Base-by-base conservation (phyloP, 768 basidiomycete species). In the Serendipita sp. region DNA sequence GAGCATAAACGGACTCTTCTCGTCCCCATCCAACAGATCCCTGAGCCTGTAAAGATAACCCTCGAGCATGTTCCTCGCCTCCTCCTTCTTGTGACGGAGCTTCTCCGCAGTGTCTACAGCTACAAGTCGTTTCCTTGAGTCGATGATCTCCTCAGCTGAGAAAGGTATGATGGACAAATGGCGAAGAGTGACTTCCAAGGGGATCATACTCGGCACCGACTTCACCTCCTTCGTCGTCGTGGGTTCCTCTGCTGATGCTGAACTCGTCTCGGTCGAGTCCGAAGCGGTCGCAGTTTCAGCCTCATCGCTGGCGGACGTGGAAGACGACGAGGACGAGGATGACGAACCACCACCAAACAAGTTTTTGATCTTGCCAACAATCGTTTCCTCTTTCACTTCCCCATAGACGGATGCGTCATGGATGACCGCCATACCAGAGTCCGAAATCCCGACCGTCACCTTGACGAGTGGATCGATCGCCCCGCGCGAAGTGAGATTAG, bases 11-110 rank as follows among this genome's bases (percentile, higher is more conserved):
- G 90, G 88, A 4, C 85, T 82, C 5, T 82, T 79, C 3, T 74
- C 67, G 66, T 81, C 81, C 11, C 81, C 79, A 42, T 86, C 83
- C 31, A 97, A 76, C 9, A 95, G 77, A 69, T 92, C 92, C 22
- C 90, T 84, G 34, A 96, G 74, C 64, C 85, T 81, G 75, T 99
- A 99, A n/a, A 98, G 73, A 70, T 96, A 96, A 33, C 86, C 82
- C 72, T 99, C 96, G 60, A 99, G 82, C 26, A 81, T 78, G 73
- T 99, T 99, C 31, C 86, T 79, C 2, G 91, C 90, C 71, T 98
- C 96, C 68, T 94, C 94, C 33, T 84, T 84, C 61, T 82, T 82
- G 33, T 77, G 78, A 71, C 90, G 91, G 17, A 83, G 80, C 1
- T 78, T 75, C 74, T 98, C 94, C 62, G 86, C 83, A 4, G 76